Percentiles rank a stretch among this genome's conserved stretches.
Evolutionary conservation across 352 stramenopile species (phyloP).

Genomic region (Hyaloperonospora brassicae): DNA sequence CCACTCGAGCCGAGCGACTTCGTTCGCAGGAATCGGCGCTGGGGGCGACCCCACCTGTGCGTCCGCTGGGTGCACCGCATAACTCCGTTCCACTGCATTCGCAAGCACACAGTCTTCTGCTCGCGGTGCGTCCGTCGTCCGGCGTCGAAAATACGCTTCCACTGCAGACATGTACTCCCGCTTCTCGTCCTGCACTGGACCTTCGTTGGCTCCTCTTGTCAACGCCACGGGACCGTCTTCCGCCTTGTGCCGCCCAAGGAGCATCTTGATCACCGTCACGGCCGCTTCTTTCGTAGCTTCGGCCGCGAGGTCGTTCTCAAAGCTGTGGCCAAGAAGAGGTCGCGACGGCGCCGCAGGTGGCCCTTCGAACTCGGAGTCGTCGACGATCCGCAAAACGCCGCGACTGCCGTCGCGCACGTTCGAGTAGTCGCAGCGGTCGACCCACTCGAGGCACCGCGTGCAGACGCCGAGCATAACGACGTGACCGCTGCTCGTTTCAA

Average conservation of each 20-base stretch:
- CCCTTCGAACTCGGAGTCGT: conserved; percentile 8
- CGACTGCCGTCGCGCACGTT: conserved; percentile 20
- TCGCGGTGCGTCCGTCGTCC: conserved; percentile 15
- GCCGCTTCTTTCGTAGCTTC: conserved; percentile 24
- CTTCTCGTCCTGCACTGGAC: conserved; percentile 1
- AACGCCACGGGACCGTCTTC: not conserved
- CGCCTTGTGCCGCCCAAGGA: conserved; percentile 10
- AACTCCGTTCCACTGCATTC: conserved; percentile 31
- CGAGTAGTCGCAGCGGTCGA: conserved; percentile 35
- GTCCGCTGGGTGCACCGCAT: conserved; percentile 26
- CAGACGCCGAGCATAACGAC: conserved; percentile 29
- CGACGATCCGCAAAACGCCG: conserved; percentile 19
- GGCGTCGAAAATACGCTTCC: conserved; percentile 27
- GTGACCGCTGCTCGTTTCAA: conserved; percentile 36
- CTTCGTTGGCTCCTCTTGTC: conserved; percentile 5
- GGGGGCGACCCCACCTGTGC: conserved; percentile 11
- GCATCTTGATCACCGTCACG: conserved; percentile 34
- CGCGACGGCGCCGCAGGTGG: not conserved
- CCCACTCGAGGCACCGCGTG: conserved; percentile 36
- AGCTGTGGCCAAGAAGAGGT: conserved; percentile 11
- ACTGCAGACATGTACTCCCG: conserved; percentile 29
- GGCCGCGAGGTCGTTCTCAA: conserved; percentile 18
- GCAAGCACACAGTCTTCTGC: conserved; percentile 30
- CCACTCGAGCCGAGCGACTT: conserved; percentile 28
- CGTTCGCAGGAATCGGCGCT: conserved; percentile 35